Percentiles rank a stretch among this genome's conserved stretches.
phyloP scores from a whole-genome alignment of 208 protist genomes.

The Acanthamoeba healyi region DNA sequence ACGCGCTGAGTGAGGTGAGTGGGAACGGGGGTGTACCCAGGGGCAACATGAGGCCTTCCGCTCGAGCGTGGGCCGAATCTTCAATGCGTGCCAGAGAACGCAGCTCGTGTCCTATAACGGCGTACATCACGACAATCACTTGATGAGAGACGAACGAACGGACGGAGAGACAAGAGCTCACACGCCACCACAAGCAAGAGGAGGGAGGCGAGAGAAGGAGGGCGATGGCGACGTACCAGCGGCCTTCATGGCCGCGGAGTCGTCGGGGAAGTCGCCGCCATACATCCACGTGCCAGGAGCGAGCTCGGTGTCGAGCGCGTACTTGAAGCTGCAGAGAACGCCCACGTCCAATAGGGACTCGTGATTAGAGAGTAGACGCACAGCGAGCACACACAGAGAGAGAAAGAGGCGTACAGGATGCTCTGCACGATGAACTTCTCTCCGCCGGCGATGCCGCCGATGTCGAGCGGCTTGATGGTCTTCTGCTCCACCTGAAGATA shows the following conservation, averaged over 20 bases:
- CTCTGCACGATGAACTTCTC: constrained; percentile 78
- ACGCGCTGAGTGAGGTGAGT: no score
- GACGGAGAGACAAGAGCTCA: no score
- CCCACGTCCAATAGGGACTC: neutral
- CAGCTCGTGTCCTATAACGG: constrained; percentile 55
- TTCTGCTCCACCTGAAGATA: constrained; percentile 75
- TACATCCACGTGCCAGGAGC: constrained; percentile 61
- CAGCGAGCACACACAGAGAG: neutral
- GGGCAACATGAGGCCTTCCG: neutral
- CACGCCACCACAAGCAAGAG: no score
- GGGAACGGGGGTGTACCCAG: no score
- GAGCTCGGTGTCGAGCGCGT: constrained; percentile 58
- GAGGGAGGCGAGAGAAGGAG: no score
- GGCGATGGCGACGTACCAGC: no score
- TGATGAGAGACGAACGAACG: neutral
- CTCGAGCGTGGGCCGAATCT: neutral
- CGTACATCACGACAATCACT: no score
- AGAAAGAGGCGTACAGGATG: constrained; percentile 60
- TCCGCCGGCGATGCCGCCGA: constrained; percentile 78
- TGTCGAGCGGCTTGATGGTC: constrained; percentile 74
- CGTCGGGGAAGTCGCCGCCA: constrained; percentile 71
- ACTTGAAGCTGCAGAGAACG: constrained; percentile 63
- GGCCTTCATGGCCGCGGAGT: constrained; percentile 67
- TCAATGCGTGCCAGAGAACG: constrained; percentile 26
- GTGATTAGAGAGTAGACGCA: neutral